A percentile compares a stretch with the other conserved stretches of the same genome.
Evolutionary conservation across 31 red algal species (phyloP).

Genomic region (Bonnemaisonia californica): DNA sequence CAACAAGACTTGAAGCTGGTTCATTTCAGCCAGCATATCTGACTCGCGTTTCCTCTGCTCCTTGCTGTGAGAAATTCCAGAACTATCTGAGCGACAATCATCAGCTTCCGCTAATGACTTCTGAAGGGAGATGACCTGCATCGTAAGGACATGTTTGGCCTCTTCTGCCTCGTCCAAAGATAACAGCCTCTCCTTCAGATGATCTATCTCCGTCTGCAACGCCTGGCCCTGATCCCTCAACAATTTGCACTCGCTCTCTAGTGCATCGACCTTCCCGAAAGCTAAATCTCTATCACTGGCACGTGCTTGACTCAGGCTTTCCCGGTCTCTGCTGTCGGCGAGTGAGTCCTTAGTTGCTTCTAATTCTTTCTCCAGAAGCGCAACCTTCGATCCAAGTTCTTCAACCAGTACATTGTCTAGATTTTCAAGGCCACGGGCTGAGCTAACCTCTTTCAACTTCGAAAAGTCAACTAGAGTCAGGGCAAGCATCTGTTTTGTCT

Average conservation of each 20-base stretch:
- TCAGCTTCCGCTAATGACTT: background rate
- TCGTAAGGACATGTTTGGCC: constrained; percentile 21
- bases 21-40: background rate
- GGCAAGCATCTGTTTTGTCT: background rate
- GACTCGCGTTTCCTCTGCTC: background rate
- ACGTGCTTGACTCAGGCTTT: constrained; percentile 31
- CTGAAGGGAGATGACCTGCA: constrained; percentile 12
- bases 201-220: constrained; percentile 8
- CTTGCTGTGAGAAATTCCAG: background rate
- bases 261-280: constrained; percentile 4
- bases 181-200: constrained; percentile 44
- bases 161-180: constrained; percentile 46
- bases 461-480: background rate
- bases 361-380: constrained; percentile 22
- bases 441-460: background rate
- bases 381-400: constrained; percentile 12
- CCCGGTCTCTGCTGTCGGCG: constrained; percentile 41
- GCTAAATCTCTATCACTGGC: constrained; percentile 42
- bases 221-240: background rate
- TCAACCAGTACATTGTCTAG: too few species aligned
- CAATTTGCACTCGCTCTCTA: constrained; percentile 7
- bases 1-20: background rate
- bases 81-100: too few species aligned
- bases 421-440: background rate
- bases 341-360: constrained; percentile 23